These are phyloP conservation scores for Papiliotrema flavescens DNA, from an alignment of 1,284 basidiomycete genomes.

Conservation along the genomic window DNA sequence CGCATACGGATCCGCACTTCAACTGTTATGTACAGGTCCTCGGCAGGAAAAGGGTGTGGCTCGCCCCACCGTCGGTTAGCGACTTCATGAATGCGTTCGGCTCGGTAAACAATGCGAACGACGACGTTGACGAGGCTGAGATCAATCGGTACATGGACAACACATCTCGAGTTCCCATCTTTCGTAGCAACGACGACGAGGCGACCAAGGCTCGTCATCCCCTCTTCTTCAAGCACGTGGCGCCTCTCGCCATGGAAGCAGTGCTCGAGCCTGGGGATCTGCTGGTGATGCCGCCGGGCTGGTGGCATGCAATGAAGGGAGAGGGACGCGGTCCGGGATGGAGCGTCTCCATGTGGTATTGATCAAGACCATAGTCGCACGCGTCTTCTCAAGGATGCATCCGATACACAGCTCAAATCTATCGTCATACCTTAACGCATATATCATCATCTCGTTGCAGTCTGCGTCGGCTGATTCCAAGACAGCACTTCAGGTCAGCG, in stretches of 20 bases:
- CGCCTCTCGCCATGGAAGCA: constrained; percentile 62
- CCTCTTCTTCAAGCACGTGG: constrained; percentile 59
- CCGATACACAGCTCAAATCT: background rate
- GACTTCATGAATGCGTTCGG: constrained; percentile 57
- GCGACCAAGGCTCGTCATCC: constrained; percentile 7
- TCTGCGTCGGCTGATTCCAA: constrained; percentile 62
- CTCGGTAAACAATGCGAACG: too few relatives aligned
- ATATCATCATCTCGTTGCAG: background rate
- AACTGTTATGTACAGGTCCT: constrained; percentile 90
- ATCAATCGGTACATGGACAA: constrained; percentile 49
- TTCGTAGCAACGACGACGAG: constrained; percentile 12
- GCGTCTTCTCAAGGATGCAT: background rate
- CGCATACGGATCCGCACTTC: constrained; percentile 93
- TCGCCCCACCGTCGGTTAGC: constrained; percentile 66
- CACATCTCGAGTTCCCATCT: constrained; percentile 48
- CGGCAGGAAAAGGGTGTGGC: constrained; percentile 86
- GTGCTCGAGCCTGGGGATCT: constrained; percentile 76
- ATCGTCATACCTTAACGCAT: background rate
- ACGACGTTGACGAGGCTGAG: constrained; percentile 39
- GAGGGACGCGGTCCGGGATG: constrained; percentile 53
- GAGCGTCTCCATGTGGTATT: constrained; percentile 50
- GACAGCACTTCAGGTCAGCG: constrained; percentile 64
- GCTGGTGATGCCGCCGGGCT: constrained; percentile 80
- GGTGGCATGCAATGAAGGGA: constrained; percentile 89
- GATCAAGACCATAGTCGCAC: background rate